These are phyloP conservation scores for Globisporangium cederbergense DNA, from an alignment of 352 stramenopile species.

Conservation along the genomic window DNA sequence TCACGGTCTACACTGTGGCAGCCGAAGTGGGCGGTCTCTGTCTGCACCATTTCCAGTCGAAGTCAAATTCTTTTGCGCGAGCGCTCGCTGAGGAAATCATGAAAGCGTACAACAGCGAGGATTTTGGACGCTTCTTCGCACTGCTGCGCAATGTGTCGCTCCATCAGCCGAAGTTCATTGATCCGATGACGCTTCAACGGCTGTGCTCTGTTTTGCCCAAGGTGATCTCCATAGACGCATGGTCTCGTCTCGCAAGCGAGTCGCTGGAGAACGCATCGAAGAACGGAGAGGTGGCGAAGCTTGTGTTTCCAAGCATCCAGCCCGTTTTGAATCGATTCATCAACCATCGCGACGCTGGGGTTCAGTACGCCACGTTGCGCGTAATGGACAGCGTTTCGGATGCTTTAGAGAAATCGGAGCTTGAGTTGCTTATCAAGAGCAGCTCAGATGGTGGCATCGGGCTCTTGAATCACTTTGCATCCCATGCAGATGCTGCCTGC, in stretches of 20 bases:
- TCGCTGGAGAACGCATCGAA: conserved; percentile 38
- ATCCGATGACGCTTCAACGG: conserved; percentile 68
- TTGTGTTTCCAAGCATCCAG: conserved; percentile 52
- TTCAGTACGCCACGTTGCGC: conserved; percentile 44
- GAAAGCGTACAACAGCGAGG: conserved; percentile 55
- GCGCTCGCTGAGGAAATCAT: conserved; percentile 42
- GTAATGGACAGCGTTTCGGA: conserved; percentile 39
- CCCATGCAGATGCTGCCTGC: conserved; percentile 33
- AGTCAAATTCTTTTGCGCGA: conserved; percentile 22
- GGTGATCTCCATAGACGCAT: conserved; percentile 49
- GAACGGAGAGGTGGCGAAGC: conserved; percentile 30
- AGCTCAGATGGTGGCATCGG: conserved; percentile 31
- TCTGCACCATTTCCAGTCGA: conserved; percentile 17
- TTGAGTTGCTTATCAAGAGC: conserved; percentile 27
- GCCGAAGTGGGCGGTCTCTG: conserved; percentile 63
- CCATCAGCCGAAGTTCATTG: conserved; percentile 49
- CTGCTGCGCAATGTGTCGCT: conserved; percentile 62
- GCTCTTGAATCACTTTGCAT: conserved; percentile 33
- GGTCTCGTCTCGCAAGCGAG: conserved; percentile 51
- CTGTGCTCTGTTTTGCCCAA: conserved; percentile 65
- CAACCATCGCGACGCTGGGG: conserved; percentile 40
- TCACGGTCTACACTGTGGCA: conserved; percentile 53
- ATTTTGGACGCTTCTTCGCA: conserved; percentile 61
- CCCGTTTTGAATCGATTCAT: conserved; percentile 46
- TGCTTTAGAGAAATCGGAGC: conserved; percentile 22